Base-by-base conservation (phyloP, 331 rosid species). In the Erythrophleum ivorense region DNA sequence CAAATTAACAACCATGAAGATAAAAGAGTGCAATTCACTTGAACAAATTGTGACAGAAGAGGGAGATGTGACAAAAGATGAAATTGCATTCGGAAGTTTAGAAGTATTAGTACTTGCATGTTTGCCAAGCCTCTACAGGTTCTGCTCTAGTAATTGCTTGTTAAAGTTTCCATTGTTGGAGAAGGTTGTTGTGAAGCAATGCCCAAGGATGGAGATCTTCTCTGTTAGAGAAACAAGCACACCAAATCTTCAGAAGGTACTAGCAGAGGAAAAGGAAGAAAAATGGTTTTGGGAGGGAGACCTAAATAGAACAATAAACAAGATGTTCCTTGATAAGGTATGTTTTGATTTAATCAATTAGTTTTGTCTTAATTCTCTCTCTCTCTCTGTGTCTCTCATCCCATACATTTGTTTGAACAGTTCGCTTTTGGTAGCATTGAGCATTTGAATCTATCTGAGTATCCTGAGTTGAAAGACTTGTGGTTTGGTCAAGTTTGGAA, bases 151-250 rank as follows among this genome's bases (percentile, higher is more conserved):
- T 6, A 19, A 46, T 2, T 65, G 63, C 49, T 12, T 7, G 31
- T 1, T 81, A 6, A 43, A 4, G 9, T 55, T 81, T 50, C 84
- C 71, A 3, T 31, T 7, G n/a, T 13, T 81, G 6, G 40, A 15
- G 16, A 6, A 16, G 2, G 55, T 74, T 9, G 29, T 38, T 16
- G 63, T 75, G 0, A 31, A 13, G 19, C 48, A 38, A 41, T 81
- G 84, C 10, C 84, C 80, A 15, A 43, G 45, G 16, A 64, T 81
- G 84, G 40, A 18, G 18, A 8, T 31, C 2, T 81, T 81, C 50
- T 75, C 84, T 8, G 4, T 7, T 9, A 75, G 80, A 11, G 50
- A n/a, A 18, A 24, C 15, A 8, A 29, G 1, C 14, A 41, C 71
- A 2, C 59, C 70, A 74, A 8, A 0, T 0, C 71, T 81, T 52